phyloP scores from a whole-genome alignment of 169 alveolate genomes.

The Amoebophrya sp. region DNA sequence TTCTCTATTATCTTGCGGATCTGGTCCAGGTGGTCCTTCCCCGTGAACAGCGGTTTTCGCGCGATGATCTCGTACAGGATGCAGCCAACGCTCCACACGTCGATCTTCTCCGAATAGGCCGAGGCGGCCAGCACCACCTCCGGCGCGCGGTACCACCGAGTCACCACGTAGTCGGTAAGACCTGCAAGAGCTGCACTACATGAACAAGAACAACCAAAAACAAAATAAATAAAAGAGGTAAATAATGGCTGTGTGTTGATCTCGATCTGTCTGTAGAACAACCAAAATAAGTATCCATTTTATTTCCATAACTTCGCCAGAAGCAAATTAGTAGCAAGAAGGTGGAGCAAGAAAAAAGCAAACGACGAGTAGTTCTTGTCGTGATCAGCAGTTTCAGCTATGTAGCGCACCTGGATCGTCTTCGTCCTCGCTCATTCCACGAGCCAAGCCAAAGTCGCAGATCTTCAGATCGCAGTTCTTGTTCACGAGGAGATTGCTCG shows the following conservation, averaged over 20 bases:
- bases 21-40: slow-evolving; percentile 78
- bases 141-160: slow-evolving; percentile 90
- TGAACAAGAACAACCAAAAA: slow-evolving; percentile 87
- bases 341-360: too few species aligned
- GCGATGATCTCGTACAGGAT: slow-evolving; percentile 75
- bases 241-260: neutral
- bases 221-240: neutral
- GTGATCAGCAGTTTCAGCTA: too few species aligned
- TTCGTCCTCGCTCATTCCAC: slow-evolving; percentile 44
- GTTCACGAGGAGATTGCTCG: slow-evolving; percentile 90
- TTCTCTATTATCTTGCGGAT: slow-evolving; percentile 74
- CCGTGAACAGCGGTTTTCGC: slow-evolving; percentile 75
- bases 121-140: slow-evolving; percentile 70
- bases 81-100: slow-evolving; percentile 89
- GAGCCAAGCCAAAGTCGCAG: slow-evolving; percentile 93
- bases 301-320: too few species aligned
- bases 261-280: too few species aligned
- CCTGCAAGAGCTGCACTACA: too few species aligned
- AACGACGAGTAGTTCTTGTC: too few species aligned
- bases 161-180: slow-evolving; percentile 61
- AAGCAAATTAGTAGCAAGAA: too few species aligned
- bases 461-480: slow-evolving; percentile 93
- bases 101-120: slow-evolving; percentile 72
- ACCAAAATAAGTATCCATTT: too few species aligned
- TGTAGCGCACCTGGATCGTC: neutral